Base-by-base conservation (phyloP, 331 rosid species). In the Erythrophleum ivorense region DNA sequence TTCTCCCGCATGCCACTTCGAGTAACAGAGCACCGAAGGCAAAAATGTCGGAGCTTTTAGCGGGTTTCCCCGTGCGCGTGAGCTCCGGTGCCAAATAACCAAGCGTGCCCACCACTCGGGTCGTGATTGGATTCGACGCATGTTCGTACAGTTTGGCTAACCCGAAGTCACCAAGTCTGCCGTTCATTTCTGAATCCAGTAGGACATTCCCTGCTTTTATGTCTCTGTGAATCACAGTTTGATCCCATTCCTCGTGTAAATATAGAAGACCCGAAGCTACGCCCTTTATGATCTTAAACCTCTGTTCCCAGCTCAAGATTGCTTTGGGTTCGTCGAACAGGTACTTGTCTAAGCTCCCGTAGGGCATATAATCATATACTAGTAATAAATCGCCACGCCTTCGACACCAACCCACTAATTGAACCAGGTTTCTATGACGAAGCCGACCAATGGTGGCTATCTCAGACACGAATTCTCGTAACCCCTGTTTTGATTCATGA, bases 61-160 rank as follows among this genome's bases (percentile, higher is more conserved):
- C 87, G 0, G 94, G 90, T 50, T 89, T 92, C 36, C 94, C 94
- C 4, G 97, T 92, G 0, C 89, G 77, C 18, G 97, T 88, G 15
- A 90, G 87, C 79, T 92, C 97, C 0, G 97, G 97, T 13, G 97
- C 97, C n/a, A 92, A 62, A 62, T 92, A 92, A 29, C 97, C 94
- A 87, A 92, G 2, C 4, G 97, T 92, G 16, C 97, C 97, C 9
- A 92, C 97, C 13, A 90, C 94, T 72, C 88, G 81, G 3, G 97
- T 92, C 0, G 97, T 92, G 49, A 62, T 80, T 1, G 94, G 91
- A 41, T 90, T 89, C 33, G 89, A 60, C 3, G 90, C 97, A 6
- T 81, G 92, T 71, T 89, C 91, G 8, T 82, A 90, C 0, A 89
- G 84, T 82, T 87, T 90, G 7, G 97, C 97, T 50, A 92, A 88